A percentile compares a stretch with the other conserved stretches of the same genome.
These are phyloP conservation scores for Mycena galericulata DNA, from an alignment of 768 basidiomycete genomes.

Conservation along the genomic window DNA sequence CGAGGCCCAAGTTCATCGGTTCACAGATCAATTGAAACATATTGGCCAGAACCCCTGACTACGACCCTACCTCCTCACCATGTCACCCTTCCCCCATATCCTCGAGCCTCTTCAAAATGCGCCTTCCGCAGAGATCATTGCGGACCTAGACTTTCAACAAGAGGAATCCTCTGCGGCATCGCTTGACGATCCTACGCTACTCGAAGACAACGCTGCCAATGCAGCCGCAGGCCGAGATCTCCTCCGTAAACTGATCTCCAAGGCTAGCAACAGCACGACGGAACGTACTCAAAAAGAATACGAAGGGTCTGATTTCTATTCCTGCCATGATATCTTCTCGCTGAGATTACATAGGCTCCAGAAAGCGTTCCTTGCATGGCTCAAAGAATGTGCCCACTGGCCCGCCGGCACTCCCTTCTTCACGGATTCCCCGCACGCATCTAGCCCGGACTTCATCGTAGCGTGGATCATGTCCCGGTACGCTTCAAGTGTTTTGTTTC, in stretches of 20 bases:
- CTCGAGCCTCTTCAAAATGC: background rate
- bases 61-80: no score
- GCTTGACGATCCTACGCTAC: no score
- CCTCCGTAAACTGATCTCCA: background rate
- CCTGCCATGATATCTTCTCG: background rate
- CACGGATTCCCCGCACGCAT: background rate
- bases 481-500: background rate
- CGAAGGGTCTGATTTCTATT: background rate
- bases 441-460: background rate
- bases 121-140: background rate
- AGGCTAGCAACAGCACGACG: slow-evolving; percentile 3
- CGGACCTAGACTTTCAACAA: background rate
- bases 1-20: no score
- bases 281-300: slow-evolving; percentile 4
- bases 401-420: background rate
- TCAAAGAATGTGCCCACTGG: no score
- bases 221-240: background rate
- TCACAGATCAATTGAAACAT: no score
- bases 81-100: no score
- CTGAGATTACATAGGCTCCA: no score
- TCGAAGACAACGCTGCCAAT: background rate
- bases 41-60: no score
- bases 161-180: background rate
- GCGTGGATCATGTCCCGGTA: slow-evolving; percentile 7
- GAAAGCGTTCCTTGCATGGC: no score